A percentile compares a stretch with the other conserved stretches of the same genome.
Evolutionary conservation across 2,329 filamentous ascomycete genomes (phyloP).

Genomic region (Achaetomium macrosporum): DNA sequence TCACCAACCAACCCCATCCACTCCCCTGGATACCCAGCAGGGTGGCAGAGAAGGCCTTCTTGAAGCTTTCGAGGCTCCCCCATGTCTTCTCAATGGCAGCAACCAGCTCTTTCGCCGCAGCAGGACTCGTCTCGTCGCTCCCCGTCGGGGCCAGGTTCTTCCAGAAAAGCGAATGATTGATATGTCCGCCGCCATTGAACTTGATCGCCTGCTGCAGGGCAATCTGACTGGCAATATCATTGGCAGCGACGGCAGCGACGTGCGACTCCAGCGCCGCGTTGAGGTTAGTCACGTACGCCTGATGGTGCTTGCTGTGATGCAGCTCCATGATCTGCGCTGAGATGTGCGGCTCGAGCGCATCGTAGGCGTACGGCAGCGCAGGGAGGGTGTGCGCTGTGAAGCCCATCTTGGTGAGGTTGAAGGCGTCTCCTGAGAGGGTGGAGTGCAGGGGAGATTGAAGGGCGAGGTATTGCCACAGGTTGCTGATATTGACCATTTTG

Average conservation of each 20-base stretch:
- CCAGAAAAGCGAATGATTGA: slow-evolving; percentile 66
- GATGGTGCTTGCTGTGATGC: slow-evolving; percentile 90
- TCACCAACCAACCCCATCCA: slow-evolving; percentile 84
- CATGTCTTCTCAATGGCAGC: slow-evolving; percentile 59
- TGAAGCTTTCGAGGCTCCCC: slow-evolving; percentile 63
- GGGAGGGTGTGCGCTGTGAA: slow-evolving; percentile 32
- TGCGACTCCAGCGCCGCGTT: slow-evolving; percentile 74
- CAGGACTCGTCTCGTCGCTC: slow-evolving; percentile 50
- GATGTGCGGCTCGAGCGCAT: slow-evolving; percentile 59
- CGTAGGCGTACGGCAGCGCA: slow-evolving; percentile 30
- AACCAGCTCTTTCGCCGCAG: slow-evolving; percentile 51
- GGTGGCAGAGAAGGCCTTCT: slow-evolving; percentile 57
- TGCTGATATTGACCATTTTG: slow-evolving; percentile 26
- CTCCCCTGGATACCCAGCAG: slow-evolving; percentile 73
- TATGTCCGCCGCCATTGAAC: slow-evolving; percentile 62
- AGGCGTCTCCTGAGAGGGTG: slow-evolving; percentile 16
- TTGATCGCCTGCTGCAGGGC: slow-evolving; percentile 58
- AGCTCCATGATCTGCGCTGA: slow-evolving; percentile 94
- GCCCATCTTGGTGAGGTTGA: slow-evolving; percentile 22
- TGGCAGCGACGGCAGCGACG: slow-evolving; percentile 47
- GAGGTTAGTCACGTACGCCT: slow-evolving; percentile 86
- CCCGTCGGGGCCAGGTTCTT: slow-evolving; percentile 61
- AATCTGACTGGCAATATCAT: slow-evolving; percentile 55
- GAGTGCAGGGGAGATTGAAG: slow-evolving; percentile 21
- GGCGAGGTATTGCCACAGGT: slow-evolving; percentile 23